phyloP scores from a whole-genome alignment of 2,329 filamentous ascomycete species.

The Fusarium phyllophilum region DNA sequence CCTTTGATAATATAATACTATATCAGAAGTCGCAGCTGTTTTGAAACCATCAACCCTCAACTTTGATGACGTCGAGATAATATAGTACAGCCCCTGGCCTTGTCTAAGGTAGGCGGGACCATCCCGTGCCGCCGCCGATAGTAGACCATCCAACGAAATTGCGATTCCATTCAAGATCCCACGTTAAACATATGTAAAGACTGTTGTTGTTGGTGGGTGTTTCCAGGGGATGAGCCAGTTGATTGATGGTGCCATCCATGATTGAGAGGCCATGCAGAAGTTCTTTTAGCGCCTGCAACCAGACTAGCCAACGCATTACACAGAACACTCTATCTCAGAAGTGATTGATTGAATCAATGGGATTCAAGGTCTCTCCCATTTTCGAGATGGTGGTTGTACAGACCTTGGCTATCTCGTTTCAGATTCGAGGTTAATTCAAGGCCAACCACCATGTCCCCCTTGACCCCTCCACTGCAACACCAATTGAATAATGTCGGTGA shows the following conservation, averaged over 20 bases:
- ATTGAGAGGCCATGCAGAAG: constrained; percentile 7
- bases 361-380: constrained; percentile 22
- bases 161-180: constrained; percentile 13
- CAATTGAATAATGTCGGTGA: background rate
- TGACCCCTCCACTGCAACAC: background rate
- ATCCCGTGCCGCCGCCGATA: constrained; percentile 26
- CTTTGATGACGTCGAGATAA: constrained; percentile 27
- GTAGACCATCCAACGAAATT: constrained; percentile 27
- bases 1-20: background rate
- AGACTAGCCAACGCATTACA: constrained; percentile 2
- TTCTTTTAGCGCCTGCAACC: constrained; percentile 1
- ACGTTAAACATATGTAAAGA: constrained; percentile 7
- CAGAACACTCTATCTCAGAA: background rate
- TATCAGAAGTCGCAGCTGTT: background rate
- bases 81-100: constrained; percentile 12
- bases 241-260: constrained; percentile 9
- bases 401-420: constrained; percentile 24
- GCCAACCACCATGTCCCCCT: background rate
- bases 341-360: background rate
- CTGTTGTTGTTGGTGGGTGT: background rate
- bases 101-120: constrained; percentile 8
- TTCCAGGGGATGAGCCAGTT: constrained; percentile 1
- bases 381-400: constrained; percentile 1
- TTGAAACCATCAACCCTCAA: constrained; percentile 2
- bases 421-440: constrained; percentile 10